Conservation (phyloP, 2,329 filamentous ascomycete species). For the Gyromitra esculenta region DNA sequence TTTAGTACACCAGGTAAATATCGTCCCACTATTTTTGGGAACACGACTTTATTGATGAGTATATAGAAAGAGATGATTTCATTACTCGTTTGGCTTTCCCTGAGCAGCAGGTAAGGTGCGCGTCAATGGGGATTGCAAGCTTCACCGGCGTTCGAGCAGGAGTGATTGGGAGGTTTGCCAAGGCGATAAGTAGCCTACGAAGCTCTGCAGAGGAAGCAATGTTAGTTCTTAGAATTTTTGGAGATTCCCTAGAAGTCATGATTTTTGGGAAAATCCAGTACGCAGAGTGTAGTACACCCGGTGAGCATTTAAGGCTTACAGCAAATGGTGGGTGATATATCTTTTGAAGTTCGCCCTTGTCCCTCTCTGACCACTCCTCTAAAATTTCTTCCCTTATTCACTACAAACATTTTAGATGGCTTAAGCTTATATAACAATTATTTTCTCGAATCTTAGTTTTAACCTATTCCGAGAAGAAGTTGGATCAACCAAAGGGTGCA, state of each 20-base stretch:
- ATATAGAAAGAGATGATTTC: constrained; percentile 23
- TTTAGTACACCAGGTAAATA: not conserved
- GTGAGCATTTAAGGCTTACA: constrained; percentile 13
- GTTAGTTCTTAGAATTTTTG: constrained; percentile 14
- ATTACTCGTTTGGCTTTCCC: constrained; percentile 4
- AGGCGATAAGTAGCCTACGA: not conserved
- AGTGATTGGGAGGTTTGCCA: constrained; percentile 14
- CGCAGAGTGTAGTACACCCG: not conserved
- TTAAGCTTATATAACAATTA: not conserved
- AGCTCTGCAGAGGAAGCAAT: constrained; percentile 24
- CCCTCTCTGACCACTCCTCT: not conserved
- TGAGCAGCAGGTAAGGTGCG: constrained; percentile 13
- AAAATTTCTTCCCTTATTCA: not conserved
- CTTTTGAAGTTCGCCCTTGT: not conserved
- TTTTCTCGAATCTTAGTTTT: constrained; percentile 5
- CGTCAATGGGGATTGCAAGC: constrained; percentile 26
- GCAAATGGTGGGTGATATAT: constrained; percentile 9
- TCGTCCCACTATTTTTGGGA: not conserved
- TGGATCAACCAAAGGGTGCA: not conserved
- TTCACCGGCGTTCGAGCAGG: constrained; percentile 19
- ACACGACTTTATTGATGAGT: not conserved
- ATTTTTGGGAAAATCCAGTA: constrained; percentile 11
- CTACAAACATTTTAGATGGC: not conserved
- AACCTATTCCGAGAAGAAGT: constrained; percentile 10
- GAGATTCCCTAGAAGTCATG: not conserved